Percentiles rank a stretch among this genome's conserved stretches.
phyloP scores from a whole-genome alignment of 2,329 filamentous ascomycete genomes.

The Sclerotinia minor region DNA sequence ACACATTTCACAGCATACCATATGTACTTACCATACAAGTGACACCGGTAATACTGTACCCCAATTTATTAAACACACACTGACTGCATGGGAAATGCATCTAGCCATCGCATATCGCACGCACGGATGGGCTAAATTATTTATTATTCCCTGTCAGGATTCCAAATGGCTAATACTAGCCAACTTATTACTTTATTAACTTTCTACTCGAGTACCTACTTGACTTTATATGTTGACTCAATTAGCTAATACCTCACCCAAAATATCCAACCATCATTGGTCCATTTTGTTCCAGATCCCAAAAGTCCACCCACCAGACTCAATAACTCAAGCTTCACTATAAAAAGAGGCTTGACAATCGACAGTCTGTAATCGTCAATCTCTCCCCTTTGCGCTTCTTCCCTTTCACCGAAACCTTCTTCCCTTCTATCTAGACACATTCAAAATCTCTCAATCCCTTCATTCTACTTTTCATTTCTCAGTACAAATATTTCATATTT shows the following conservation, averaged over 20 bases:
- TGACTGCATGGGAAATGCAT: too few relatives aligned
- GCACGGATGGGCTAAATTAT: too few relatives aligned
- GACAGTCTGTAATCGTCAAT: background rate
- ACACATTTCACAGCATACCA: background rate
- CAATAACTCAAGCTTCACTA: slow-evolving; percentile 1
- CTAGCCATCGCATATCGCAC: too few relatives aligned
- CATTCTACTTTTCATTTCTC: background rate
- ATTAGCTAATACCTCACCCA: background rate
- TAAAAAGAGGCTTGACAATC: background rate
- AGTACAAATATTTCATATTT: slow-evolving; percentile 1
- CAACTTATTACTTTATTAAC: too few relatives aligned
- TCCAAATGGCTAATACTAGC: too few relatives aligned
- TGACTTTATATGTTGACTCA: background rate
- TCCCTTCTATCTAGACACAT: background rate
- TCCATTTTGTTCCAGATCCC: background rate
- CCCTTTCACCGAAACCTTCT: background rate
- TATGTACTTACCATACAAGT: too few relatives aligned
- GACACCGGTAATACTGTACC: too few relatives aligned
- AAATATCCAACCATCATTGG: background rate
- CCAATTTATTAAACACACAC: too few relatives aligned
- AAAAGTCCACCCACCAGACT: background rate
- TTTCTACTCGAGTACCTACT: too few relatives aligned
- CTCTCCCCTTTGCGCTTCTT: slow-evolving; percentile 6
- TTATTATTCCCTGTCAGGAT: too few relatives aligned
- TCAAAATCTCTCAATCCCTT: background rate